Conservation (phyloP, 2,329 filamentous ascomycete species). For the Alternaria sp. region DNA sequence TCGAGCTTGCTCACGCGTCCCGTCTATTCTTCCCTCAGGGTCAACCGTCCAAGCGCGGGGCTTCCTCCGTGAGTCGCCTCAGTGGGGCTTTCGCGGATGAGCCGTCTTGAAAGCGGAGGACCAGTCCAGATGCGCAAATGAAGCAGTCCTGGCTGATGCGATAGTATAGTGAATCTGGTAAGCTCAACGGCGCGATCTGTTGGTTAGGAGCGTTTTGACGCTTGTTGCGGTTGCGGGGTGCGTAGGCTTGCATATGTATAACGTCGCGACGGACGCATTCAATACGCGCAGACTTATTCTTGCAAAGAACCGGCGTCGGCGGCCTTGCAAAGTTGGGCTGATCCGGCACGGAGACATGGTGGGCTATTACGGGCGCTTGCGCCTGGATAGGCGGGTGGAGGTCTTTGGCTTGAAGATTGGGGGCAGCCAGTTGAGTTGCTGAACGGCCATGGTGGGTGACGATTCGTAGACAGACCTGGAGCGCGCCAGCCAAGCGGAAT, state of each 20-base stretch:
- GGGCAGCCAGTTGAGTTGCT: conserved; percentile 44
- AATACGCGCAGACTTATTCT: conserved; percentile 32
- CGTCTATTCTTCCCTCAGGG: conserved; percentile 34
- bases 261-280: conserved; percentile 34
- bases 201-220: conserved; percentile 39
- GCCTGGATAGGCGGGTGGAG: conserved; percentile 45
- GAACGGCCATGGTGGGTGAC: conserved; percentile 38
- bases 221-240: conserved; percentile 39
- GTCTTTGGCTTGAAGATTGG: conserved; percentile 34
- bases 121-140: conserved; percentile 31
- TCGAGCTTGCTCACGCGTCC: conserved; percentile 38
- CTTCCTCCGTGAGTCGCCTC: conserved; percentile 40
- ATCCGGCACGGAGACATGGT: conserved; percentile 40
- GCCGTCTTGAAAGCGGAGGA: conserved; percentile 34
- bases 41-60: conserved; percentile 42
- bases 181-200: conserved; percentile 29
- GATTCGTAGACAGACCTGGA: conserved; percentile 48
- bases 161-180: conserved; percentile 20
- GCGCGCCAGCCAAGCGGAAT: conserved; percentile 35
- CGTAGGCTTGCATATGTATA: conserved; percentile 46
- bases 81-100: conserved; percentile 41
- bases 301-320: conserved; percentile 32
- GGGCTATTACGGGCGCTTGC: conserved; percentile 49
- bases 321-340: conserved; percentile 38
- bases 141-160: conserved; percentile 30